Conservation (phyloP, 192 early-diverging fungal genomes). For the Linnemannia exigua region DNA sequence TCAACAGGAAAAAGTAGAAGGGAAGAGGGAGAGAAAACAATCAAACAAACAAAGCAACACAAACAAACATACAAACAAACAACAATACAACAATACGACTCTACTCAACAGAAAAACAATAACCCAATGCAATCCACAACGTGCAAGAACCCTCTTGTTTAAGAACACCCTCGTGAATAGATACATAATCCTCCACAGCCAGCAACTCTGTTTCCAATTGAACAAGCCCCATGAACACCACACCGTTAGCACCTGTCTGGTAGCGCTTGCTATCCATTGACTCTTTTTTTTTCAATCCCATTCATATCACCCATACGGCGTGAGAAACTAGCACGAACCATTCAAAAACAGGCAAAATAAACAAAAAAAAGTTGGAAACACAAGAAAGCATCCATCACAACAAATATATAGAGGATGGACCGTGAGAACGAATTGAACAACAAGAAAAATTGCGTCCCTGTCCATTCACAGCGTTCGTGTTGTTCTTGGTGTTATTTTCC, state of each 20-base stretch:
- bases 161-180: slow-evolving; percentile 25
- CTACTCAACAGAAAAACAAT: slow-evolving; percentile 15
- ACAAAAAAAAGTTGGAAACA: background rate
- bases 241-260: background rate
- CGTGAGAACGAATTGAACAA: slow-evolving; percentile 25
- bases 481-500: background rate
- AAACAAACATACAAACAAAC: background rate
- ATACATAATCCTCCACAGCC: slow-evolving; percentile 14
- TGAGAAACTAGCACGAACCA: slow-evolving; percentile 9
- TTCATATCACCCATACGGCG: background rate
- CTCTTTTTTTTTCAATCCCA: background rate
- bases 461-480: background rate
- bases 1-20: background rate
- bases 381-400: background rate
- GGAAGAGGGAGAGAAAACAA: background rate
- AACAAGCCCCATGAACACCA: background rate
- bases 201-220: background rate
- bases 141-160: background rate
- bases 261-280: background rate
- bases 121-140: slow-evolving; percentile 1
- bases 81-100: slow-evolving; percentile 16
- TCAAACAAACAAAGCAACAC: slow-evolving; percentile 11
- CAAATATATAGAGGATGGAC: background rate
- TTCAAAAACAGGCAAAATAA: background rate
- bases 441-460: background rate